A percentile compares a stretch with the other conserved stretches of the same genome.
phyloP scores from a whole-genome alignment of 768 basidiomycete genomes.

The Lenzites betulinus region DNA sequence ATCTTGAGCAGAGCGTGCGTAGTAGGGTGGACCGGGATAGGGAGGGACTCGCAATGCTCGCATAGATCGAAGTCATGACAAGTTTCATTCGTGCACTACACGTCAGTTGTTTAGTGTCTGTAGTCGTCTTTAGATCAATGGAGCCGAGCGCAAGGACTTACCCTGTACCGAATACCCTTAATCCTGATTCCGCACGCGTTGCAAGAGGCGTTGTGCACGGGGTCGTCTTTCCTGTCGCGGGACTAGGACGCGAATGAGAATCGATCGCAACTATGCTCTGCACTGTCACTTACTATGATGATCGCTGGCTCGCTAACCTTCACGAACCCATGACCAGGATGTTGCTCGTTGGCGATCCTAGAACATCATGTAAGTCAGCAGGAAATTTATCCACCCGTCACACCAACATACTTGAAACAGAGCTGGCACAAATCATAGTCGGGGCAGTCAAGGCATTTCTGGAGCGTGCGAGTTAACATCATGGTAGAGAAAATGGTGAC shows the following conservation, averaged over 20 bases:
- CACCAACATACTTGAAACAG: slow-evolving; percentile 60
- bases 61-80: slow-evolving; percentile 87
- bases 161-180: slow-evolving; percentile 72
- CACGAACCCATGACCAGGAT: slow-evolving; percentile 76
- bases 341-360: slow-evolving; percentile 70
- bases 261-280: not conserved
- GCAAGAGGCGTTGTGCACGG: slow-evolving; percentile 60
- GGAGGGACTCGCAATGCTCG: slow-evolving; percentile 73
- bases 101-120: not conserved
- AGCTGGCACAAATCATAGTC: slow-evolving; percentile 77
- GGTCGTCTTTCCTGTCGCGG: slow-evolving; percentile 28
- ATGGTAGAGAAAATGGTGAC: not conserved
- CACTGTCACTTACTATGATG: slow-evolving; percentile 51
- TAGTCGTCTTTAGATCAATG: not conserved
- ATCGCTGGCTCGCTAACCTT: slow-evolving; percentile 55
- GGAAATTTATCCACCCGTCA: not conserved
- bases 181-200: slow-evolving; percentile 61
- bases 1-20: slow-evolving; percentile 80
- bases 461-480: not conserved
- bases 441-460: slow-evolving; percentile 85
- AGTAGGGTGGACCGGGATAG: slow-evolving; percentile 71
- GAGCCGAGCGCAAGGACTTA: slow-evolving; percentile 27
- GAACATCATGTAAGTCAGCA: not conserved
- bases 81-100: slow-evolving; percentile 73
- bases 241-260: slow-evolving; percentile 26